A percentile compares a stretch with the other conserved stretches of the same genome.
phyloP scores from a whole-genome alignment of 2,329 filamentous ascomycete species.

The Falciphora oryzae region DNA sequence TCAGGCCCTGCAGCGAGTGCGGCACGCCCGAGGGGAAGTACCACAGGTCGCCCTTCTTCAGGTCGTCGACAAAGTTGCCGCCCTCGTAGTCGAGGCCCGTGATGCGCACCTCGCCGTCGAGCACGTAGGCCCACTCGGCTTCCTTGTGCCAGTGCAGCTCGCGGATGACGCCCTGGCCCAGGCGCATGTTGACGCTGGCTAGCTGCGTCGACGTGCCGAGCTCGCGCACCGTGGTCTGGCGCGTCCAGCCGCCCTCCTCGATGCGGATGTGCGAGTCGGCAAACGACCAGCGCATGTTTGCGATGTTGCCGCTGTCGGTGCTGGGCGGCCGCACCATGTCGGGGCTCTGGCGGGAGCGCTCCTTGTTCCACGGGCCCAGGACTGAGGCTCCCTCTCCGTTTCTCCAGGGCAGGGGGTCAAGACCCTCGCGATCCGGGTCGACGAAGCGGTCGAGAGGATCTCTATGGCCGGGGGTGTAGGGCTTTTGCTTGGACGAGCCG shows the following conservation, averaged over 20 bases:
- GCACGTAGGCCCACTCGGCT: slow-evolving; percentile 71
- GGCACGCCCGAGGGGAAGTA: slow-evolving; percentile 75
- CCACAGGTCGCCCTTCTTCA: slow-evolving; percentile 73
- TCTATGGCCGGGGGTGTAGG: slow-evolving; percentile 53
- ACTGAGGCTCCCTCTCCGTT: slow-evolving; percentile 61
- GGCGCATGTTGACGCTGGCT: slow-evolving; percentile 72
- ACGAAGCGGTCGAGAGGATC: slow-evolving; percentile 59
- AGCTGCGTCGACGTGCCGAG: slow-evolving; percentile 62
- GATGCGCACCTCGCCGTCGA: slow-evolving; percentile 64
- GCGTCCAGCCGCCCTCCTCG: slow-evolving; percentile 71
- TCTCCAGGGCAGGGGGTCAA: slow-evolving; percentile 61
- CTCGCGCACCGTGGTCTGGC: slow-evolving; percentile 64
- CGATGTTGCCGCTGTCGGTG: slow-evolving; percentile 65
- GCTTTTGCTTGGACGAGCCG: slow-evolving; percentile 24
- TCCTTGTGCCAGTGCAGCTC: slow-evolving; percentile 80
- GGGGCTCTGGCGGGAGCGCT: slow-evolving; percentile 63
- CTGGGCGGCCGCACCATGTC: slow-evolving; percentile 66
- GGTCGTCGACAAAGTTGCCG: slow-evolving; percentile 70
- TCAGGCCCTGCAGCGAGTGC: slow-evolving; percentile 69
- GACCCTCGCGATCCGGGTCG: slow-evolving; percentile 51
- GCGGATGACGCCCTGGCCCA: slow-evolving; percentile 66
- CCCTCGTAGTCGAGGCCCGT: slow-evolving; percentile 71
- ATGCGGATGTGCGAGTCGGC: slow-evolving; percentile 59
- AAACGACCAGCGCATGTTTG: slow-evolving; percentile 69
- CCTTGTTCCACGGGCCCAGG: slow-evolving; percentile 63